Conservation (phyloP, 257 asterid genomes). For the Ocimum tenuiflorum region DNA sequence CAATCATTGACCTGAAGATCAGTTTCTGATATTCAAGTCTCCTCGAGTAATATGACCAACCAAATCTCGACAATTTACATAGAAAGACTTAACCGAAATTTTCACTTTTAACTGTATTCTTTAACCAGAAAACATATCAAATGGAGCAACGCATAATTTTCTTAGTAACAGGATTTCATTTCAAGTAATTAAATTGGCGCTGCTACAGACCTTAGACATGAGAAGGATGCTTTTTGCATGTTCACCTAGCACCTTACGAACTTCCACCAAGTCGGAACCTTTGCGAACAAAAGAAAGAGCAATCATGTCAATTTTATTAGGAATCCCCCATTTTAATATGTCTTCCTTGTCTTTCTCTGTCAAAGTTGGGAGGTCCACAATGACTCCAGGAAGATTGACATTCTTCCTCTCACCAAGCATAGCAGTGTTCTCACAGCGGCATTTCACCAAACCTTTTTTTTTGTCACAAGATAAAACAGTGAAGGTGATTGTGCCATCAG, state of each 20-base stretch:
- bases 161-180: background rate
- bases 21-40: background rate
- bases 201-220: constrained; percentile 35
- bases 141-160: background rate
- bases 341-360: constrained; percentile 47
- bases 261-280: constrained; percentile 44
- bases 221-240: constrained; percentile 42
- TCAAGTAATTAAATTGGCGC: background rate
- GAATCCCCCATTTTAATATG: constrained; percentile 43
- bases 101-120: background rate
- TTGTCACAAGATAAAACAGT: constrained; percentile 33
- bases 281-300: constrained; percentile 48
- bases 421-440: constrained; percentile 46
- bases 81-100: too few relatives aligned
- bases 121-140: background rate
- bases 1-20: background rate
- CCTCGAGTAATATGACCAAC: too few relatives aligned
- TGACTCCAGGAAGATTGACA: constrained; percentile 44
- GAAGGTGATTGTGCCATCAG: constrained; percentile 40
- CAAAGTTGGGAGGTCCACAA: constrained; percentile 45
- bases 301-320: constrained; percentile 43
- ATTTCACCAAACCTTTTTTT: constrained; percentile 28
- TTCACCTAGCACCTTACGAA: constrained; percentile 39
- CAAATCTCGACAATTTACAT: too few relatives aligned
- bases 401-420: constrained; percentile 47